Conservation (phyloP, 352 stramenopile genomes). For the Peronospora destructor region DNA sequence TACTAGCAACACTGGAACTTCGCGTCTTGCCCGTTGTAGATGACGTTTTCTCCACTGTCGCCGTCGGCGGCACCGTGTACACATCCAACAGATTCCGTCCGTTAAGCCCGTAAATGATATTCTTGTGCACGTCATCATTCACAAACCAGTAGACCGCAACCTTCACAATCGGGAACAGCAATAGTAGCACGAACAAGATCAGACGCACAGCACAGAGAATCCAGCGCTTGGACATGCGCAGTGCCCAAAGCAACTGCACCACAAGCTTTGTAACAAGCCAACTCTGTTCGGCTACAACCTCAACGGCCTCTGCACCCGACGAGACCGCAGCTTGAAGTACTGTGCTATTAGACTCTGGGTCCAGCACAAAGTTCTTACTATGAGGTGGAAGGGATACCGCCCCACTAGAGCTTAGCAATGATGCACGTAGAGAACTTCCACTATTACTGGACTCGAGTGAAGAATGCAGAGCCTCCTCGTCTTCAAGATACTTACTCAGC, state of each 20-base stretch:
- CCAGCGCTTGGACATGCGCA: constrained; percentile 65
- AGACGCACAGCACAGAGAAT: constrained; percentile 60
- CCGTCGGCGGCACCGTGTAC: constrained; percentile 49
- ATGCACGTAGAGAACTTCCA: constrained; percentile 16
- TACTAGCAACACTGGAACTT: constrained; percentile 9
- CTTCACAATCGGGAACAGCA: constrained; percentile 47
- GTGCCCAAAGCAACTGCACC: constrained; percentile 57
- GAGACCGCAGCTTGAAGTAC: constrained; percentile 47
- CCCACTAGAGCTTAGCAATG: constrained; percentile 19
- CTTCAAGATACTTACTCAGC: constrained; percentile 30
- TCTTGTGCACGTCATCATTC: constrained; percentile 60
- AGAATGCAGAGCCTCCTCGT: constrained; percentile 29
- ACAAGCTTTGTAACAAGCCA: constrained; percentile 69
- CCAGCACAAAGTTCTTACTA: constrained; percentile 43
- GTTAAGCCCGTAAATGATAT: constrained; percentile 72
- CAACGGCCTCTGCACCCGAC: constrained; percentile 37
- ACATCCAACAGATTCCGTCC: constrained; percentile 80
- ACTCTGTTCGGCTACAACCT: constrained; percentile 60
- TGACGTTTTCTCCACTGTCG: constrained; percentile 8
- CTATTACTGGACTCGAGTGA: constrained; percentile 14
- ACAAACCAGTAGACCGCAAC: constrained; percentile 57
- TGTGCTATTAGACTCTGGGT: constrained; percentile 31
- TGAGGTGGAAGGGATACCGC: constrained; percentile 28
- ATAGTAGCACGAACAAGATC: constrained; percentile 50
- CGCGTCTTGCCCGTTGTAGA: constrained; percentile 13